A percentile compares a stretch with the other conserved stretches of the same genome.
Evolutionary conservation across 192 early-diverging fungal genomes (phyloP).

Genomic region (Mortierella hygrophila): DNA sequence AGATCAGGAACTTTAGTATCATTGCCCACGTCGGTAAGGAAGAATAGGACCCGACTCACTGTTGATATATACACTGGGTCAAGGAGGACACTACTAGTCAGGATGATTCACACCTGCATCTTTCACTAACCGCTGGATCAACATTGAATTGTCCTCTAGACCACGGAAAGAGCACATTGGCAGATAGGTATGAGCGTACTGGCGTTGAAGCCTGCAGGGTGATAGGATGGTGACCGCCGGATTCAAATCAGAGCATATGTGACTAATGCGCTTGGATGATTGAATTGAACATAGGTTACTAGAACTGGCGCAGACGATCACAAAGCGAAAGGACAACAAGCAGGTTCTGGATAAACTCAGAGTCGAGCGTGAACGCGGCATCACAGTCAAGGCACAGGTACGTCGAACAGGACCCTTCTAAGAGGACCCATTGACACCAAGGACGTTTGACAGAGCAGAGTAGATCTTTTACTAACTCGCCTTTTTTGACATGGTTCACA

Average conservation of each 20-base stretch:
- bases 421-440: background rate
- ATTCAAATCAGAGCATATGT: background rate
- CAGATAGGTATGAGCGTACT: conserved; percentile 70
- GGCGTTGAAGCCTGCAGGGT: too few species aligned
- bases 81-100: too few species aligned
- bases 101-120: background rate
- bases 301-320: conserved; percentile 91
- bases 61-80: background rate
- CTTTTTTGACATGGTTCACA: background rate
- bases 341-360: conserved; percentile 97
- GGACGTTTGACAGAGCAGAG: background rate
- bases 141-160: conserved; percentile 56
- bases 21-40: conserved; percentile 81
- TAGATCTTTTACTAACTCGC: background rate
- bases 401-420: background rate
- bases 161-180: conserved; percentile 93
- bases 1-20: conserved; percentile 94
- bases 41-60: background rate
- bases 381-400: conserved; percentile 98
- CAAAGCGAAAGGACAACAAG: conserved; percentile 76
- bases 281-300: conserved; percentile 68
- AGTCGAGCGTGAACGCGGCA: conserved; percentile 95
- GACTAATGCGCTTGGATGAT: background rate
- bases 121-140: background rate
- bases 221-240: background rate